phyloP scores from a whole-genome alignment of 2,329 filamentous ascomycete genomes.

The Fusarium tupiense region DNA sequence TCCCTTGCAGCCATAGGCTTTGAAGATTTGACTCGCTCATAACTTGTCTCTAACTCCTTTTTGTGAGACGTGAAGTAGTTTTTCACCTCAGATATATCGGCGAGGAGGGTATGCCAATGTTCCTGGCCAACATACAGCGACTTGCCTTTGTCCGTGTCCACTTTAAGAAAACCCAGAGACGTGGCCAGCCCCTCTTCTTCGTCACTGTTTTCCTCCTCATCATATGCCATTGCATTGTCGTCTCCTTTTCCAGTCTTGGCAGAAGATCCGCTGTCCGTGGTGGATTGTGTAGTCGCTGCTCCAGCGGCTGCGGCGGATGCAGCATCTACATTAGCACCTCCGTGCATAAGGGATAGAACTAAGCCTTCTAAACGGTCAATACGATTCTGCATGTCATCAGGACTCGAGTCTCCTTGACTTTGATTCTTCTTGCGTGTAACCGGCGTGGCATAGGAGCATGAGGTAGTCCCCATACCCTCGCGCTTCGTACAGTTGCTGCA shows the following conservation, averaged over 20 bases:
- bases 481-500: constrained; percentile 96
- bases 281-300: constrained; percentile 50
- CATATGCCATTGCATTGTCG: constrained; percentile 58
- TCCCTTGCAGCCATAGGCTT: constrained; percentile 69
- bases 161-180: constrained; percentile 83
- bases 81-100: constrained; percentile 91
- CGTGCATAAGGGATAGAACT: constrained; percentile 94
- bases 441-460: constrained; percentile 86
- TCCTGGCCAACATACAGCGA: constrained; percentile 84
- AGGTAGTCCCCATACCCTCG: constrained; percentile 80
- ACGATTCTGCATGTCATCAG: constrained; percentile 98
- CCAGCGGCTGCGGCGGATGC: constrained; percentile 48
- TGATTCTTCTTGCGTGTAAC: constrained; percentile 77
- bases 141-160: constrained; percentile 80
- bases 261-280: constrained; percentile 57
- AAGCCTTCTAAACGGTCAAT: constrained; percentile 94
- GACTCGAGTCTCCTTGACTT: constrained; percentile 67
- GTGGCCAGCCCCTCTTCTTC: constrained; percentile 74
- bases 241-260: constrained; percentile 65
- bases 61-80: constrained; percentile 88
- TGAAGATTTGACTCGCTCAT: constrained; percentile 76
- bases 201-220: constrained; percentile 71
- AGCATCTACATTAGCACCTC: constrained; percentile 67
- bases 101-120: constrained; percentile 83
- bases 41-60: constrained; percentile 86